A percentile compares a stretch with the other conserved stretches of the same genome.
Evolutionary conservation across 2,329 filamentous ascomycete genomes (phyloP).

Genomic region (Pleomassaria siparia): DNA sequence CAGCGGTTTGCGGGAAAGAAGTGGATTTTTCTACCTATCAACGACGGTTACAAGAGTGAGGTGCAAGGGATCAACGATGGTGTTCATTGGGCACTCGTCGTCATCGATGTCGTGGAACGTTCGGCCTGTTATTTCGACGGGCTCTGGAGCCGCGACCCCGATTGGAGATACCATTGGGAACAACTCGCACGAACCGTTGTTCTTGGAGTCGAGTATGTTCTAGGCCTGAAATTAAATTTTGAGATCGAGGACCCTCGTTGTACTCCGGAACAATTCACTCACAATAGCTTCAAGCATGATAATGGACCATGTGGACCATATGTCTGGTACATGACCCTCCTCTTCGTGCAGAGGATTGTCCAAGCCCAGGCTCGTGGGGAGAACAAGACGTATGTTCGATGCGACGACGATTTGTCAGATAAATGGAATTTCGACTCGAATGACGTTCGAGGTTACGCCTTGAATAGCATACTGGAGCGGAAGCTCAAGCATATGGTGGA

Average conservation of each 20-base stretch:
- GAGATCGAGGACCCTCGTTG: background rate
- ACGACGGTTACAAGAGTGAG: constrained; percentile 17
- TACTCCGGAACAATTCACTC: background rate
- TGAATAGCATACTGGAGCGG: no score
- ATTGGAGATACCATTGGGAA: background rate
- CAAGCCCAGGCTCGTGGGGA: background rate
- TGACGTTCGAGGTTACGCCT: no score
- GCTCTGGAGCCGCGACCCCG: constrained; percentile 1
- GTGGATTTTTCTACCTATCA: constrained; percentile 30
- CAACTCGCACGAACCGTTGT: constrained; percentile 1
- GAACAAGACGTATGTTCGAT: background rate
- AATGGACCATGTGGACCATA: background rate
- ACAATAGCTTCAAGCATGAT: background rate
- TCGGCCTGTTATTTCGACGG: constrained; percentile 22
- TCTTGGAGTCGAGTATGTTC: constrained; percentile 13
- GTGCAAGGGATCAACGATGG: background rate
- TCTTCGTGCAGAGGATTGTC: background rate
- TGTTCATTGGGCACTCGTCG: constrained; percentile 26
- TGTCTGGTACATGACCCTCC: background rate
- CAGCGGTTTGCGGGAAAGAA: constrained; percentile 12
- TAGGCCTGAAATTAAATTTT: constrained; percentile 13
- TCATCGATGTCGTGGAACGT: constrained; percentile 12
- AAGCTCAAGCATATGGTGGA: no score
- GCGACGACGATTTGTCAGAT: background rate
- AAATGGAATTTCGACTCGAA: background rate